Evolutionary conservation across 768 basidiomycete species (phyloP), one percentile per base, ranked within the genome.

Genomic region (Polyporus arcularius): DNA sequence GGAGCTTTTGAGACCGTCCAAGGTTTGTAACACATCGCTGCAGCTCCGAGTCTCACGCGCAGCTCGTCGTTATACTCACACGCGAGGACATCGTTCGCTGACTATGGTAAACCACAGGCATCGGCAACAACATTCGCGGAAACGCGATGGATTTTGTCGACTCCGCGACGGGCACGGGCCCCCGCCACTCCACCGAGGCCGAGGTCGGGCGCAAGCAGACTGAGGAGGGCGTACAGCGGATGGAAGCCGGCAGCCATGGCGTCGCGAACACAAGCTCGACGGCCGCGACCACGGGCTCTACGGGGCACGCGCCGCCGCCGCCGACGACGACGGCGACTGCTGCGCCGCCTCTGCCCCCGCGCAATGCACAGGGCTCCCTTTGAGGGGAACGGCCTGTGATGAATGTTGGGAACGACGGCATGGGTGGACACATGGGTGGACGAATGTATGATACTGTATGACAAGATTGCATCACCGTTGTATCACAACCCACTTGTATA

Each of bases 131-230:
- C 39, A 57, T 67, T 49, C 64, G 67, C 55, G 64, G 64, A 4
- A 63, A 63, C 48, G 59, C 62, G 12, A 61, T 67, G 61, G 67
- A 67, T 56, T 67, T 67, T 21, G 62, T 62, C 50, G 67, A 67
- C 57, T 42, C 63, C 38, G 62, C 64, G 10, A 63, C 64, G 11
- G 67, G 67, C 35, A 65, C 67, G 7, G 30, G 40, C n/a, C 40
- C 21, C 7, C 58, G 54, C 6, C 58, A 58, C n/a, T 55, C 57
- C 30, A 31, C 62, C 12, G 66, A 65, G 61, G 61, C 62, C 0
- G 67, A 67, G 42, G 43, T 59, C 32, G 67, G 67, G 18, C 55
- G 51, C 15, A 45, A 26, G 42, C 43, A 65, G 57, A 63, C 61
- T 14, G 58, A 61, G 43, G 45, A 62, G 35, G 67, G 67, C 43